These are phyloP conservation scores for Mycena rebaudengoi DNA, from an alignment of 768 basidiomycete genomes.

Conservation along the genomic window DNA sequence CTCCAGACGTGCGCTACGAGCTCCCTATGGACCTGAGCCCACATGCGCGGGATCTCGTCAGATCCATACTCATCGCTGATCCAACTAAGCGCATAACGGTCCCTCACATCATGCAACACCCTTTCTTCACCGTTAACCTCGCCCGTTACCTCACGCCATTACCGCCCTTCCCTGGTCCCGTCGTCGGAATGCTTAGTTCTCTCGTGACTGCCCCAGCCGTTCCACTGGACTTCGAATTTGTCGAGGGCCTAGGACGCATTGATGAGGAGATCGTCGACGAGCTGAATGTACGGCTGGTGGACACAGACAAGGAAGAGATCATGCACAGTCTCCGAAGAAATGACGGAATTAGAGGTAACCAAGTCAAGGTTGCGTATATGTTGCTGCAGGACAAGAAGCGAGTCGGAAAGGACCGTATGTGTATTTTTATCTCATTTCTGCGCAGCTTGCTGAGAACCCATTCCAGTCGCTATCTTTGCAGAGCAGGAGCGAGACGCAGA, in stretches of 20 bases:
- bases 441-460: background rate
- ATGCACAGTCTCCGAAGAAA: slow-evolving; percentile 87
- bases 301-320: slow-evolving; percentile 83
- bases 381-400: slow-evolving; percentile 89
- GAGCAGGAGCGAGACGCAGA: slow-evolving; percentile 89
- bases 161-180: slow-evolving; percentile 79
- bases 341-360: slow-evolving; percentile 88
- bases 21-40: slow-evolving; percentile 82
- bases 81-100: slow-evolving; percentile 95
- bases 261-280: slow-evolving; percentile 93
- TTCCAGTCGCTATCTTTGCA: slow-evolving; percentile 75
- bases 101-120: slow-evolving; percentile 88
- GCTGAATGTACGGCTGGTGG: slow-evolving; percentile 73
- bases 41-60: slow-evolving; percentile 83
- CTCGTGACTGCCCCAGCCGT: slow-evolving; percentile 74
- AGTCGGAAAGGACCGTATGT: slow-evolving; percentile 85
- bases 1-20: slow-evolving; percentile 83
- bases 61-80: slow-evolving; percentile 92
- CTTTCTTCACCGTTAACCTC: slow-evolving; percentile 89
- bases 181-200: slow-evolving; percentile 76
- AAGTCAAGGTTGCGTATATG: slow-evolving; percentile 97
- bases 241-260: slow-evolving; percentile 91
- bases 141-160: slow-evolving; percentile 88
- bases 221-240: slow-evolving; percentile 80
- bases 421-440: background rate